Evolutionary conservation across 352 stramenopile genomes (phyloP).

Genomic region (Globisporangium canariense): DNA sequence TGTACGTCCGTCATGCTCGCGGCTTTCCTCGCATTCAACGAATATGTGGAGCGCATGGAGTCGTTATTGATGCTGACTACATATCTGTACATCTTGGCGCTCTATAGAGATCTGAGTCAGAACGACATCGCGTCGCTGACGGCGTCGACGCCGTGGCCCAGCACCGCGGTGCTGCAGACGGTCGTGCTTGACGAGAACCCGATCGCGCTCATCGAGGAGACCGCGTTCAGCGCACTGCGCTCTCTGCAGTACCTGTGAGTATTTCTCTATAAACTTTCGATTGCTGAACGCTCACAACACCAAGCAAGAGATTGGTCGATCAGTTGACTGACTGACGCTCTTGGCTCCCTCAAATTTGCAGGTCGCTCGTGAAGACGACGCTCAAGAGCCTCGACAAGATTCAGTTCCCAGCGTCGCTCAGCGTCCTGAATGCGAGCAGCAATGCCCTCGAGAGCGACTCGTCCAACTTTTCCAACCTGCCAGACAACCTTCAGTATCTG

Average conservation of each 20-base stretch:
- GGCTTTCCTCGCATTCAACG: background rate
- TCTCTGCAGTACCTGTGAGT: slow-evolving; percentile 57
- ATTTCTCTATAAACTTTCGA: background rate
- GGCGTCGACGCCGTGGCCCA: slow-evolving; percentile 35
- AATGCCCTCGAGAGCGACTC: slow-evolving; percentile 46
- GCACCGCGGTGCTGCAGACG: slow-evolving; percentile 44
- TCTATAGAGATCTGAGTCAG: slow-evolving; percentile 31
- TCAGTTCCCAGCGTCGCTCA: slow-evolving; percentile 38
- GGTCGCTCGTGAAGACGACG: slow-evolving; percentile 45
- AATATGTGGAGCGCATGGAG: background rate
- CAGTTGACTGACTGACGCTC: background rate
- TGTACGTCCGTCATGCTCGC: slow-evolving; percentile 8
- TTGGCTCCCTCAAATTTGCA: slow-evolving; percentile 8
- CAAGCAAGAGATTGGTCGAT: too few relatives aligned
- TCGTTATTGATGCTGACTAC: background rate
- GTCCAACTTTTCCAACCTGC: slow-evolving; percentile 48
- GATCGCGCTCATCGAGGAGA: slow-evolving; percentile 27
- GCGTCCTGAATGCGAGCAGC: slow-evolving; percentile 45
- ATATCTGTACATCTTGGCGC: background rate
- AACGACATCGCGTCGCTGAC: slow-evolving; percentile 40
- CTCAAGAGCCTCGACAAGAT: slow-evolving; percentile 42
- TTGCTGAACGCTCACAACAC: too few relatives aligned
- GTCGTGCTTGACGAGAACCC: slow-evolving; percentile 55
- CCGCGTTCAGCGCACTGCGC: slow-evolving; percentile 41
- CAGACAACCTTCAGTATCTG: slow-evolving; percentile 42